Evolutionary conservation across 2,329 filamentous ascomycete species (phyloP), one percentile per base, ranked within the genome.

Genomic region (Colletotrichum camelliae): DNA sequence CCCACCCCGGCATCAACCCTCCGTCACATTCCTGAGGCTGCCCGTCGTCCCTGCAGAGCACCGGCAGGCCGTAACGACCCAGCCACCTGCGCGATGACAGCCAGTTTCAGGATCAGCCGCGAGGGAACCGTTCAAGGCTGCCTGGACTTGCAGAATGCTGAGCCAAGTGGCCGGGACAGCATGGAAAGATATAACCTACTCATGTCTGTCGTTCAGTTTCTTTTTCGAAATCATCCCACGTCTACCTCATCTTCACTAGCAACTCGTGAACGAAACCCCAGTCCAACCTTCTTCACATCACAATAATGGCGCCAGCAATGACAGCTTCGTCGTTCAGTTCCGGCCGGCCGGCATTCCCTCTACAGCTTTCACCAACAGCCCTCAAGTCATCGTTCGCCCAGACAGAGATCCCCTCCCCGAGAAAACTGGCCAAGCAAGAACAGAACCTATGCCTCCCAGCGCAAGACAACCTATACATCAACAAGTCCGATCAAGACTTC

Each of bases 401-500:
- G 43, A 24, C 71, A 35, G 70, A 76, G 7, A 27, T 76, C 31
- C 31, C 74, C 3, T 76, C 74, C 9, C 71, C 74, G 5, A 67
- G 66, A 33, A 37, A 60, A 9, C 43, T 71, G 24, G 74, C 74
- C 12, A 77, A 67, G 31, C 74, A 70, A 67, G 74, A 77, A 55
- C 52, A 69, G 27, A 66, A 70, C 18, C 71, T 75, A 5, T 74
- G 74, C 39, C 66, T 76, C 52, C 74, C 70, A 18, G 71, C 65
- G 16, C 58, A 75, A 55, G 71, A 70, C 18, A 60, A 65, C 12
- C 64, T 77, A 35, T 77, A 75, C 60, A 77, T 75, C 27, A 61
- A 69, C 18, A 67, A 69, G 65, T 31, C 62, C 13, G 74, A 77
- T 27, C 71, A 75, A 60, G 74, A 74, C 64, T 77, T 77, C 65